Base-by-base conservation (phyloP, 164 flowering plant genomes). In the Paratinospora sagittata region DNA sequence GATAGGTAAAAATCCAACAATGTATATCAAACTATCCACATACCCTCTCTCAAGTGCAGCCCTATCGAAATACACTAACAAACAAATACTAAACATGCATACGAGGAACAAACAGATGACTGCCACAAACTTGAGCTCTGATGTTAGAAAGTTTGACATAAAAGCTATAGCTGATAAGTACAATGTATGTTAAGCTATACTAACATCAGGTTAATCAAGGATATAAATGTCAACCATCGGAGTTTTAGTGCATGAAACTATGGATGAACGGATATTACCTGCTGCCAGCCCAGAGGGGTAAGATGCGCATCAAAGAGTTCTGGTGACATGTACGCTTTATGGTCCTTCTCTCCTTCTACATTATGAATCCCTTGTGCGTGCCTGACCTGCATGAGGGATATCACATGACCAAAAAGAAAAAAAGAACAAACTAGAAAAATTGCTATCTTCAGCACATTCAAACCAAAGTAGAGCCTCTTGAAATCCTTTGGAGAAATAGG, bases 291-390 rank as follows among this genome's bases (percentile, higher is more conserved):
- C 7, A 93, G 81, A 61, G 89, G 91, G 13, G 96, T 88, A 67
- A 93, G 89, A 2, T 82, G 86, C 24, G 98, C 98, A 82, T 93
- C 98, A 72, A 93, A 85, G 45, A 81, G 71, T 36, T 85, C 84
- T 24, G 77, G 77, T 33, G 92, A 93, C 41, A 85, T 47, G 78
- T 87, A 91, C 16, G 82, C 84, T 10, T 71, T 45, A 39, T 80
- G 77, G 76, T 88, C 67, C 76, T 86, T 86, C 14, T 88, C 97
- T 66, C 93, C 95, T 75, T 72, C 92, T 12, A 89, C 95, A 77
- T 93, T 93, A 74, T 93, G 97, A 73, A 87, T 68, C 57, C 97
- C 98, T 84, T 93, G 96, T 17, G 93, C 98, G 81, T 93, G 98
- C 76, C 98, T 87, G 77, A 91, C 98, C 97, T 93, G 72, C 55